Evolutionary conservation across 2,329 filamentous ascomycete species (phyloP), one percentile per base, ranked within the genome.

Genomic region (Fusarium albidum): DNA sequence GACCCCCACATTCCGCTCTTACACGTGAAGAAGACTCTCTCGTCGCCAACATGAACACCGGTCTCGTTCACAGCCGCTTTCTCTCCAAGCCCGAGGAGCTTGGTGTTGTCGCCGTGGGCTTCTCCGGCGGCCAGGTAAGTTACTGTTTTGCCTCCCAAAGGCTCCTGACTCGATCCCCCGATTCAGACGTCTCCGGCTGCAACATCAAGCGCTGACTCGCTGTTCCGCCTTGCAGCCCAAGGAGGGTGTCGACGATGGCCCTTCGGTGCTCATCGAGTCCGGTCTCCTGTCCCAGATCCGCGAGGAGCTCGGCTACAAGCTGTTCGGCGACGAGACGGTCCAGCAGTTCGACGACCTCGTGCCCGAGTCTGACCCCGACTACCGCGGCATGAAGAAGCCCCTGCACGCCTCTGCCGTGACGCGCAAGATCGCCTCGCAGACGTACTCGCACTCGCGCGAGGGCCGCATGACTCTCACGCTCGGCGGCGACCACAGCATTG

Each of bases 401-500:
- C 86, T 84, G 63, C 86, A 90, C 57, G 94, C 96, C 61, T 94
- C 89, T 61, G 88, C 90, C 52, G 94, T 96, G 40, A 98, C 92
- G 3, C 76, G 88, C 69, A 82, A 85, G 66, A 88, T 99, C 60
- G 87, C 87, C 72, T 79, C 87, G 50, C 91, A 97, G 77, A 91
- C 96, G 43, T 97, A 98, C 80, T 80, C 85, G 61, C 92, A 98
- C 70, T 92, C 94, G 40, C 84, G 82, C 63, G 79, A 90, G 61
- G 95, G 95, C 28, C 87, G 93, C 55, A 87, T 96, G 73, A 92
- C 96, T 2, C 82, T 99, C 50, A 99, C 95, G 0, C 86, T 99
- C 9, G 95, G 95, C 50, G 95, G 95, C 47, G 95, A 99, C 77
- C 95, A 99, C 81, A 92, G 88, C 61, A 96, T 99, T 70, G 95